Evolutionary conservation across 257 asterid species (phyloP), one percentile per base, ranked within the genome.

Genomic region (Plantago elongata): DNA sequence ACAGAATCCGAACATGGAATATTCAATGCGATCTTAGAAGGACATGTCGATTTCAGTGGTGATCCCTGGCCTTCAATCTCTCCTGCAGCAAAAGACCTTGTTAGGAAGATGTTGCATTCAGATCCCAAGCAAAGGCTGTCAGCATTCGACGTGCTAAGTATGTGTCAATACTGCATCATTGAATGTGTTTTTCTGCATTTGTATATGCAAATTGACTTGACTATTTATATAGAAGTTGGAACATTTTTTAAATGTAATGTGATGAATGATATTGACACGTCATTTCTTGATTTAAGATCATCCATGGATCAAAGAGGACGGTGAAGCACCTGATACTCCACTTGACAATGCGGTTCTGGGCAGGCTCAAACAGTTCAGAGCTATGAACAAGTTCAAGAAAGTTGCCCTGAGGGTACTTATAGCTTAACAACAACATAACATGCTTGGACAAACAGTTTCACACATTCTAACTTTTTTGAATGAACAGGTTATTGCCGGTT

Each of bases 51-150:
- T 74, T 93, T 93, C 66, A 69, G 85, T 11, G 72, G 83, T 12
- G 97, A 93, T 60, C 99, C 99, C 13, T 93, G 97, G 99, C 97
- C 99, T 52, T 62, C 94, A 13, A 85, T 93, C 69, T 93, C 99
- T 0, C 60, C 56, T 5, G 96, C 95, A 54, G 99, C 99, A 45
- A 92, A 92, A 82, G 99, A 93, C 58, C 82, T 93, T 7, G 87
- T 93, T 3, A 83, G 75, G 78, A 93, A 89, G 71, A 93, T 89
- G 99, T 72, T 89, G 57, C 71, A 73, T 60, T 52, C 85, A 0
- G 91, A 93, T 59, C 95, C 96, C 71, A 86, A 80, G 68, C 96
- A 89, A 30, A 83, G 99, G 80, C 84, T 93, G 45, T 54, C 95
- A 1, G 99, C 96, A 9, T 62, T 86, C 54, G 83, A 87, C 83